phyloP scores from a whole-genome alignment of 2,329 filamentous ascomycete genomes.

The Trichoderma gracile region DNA sequence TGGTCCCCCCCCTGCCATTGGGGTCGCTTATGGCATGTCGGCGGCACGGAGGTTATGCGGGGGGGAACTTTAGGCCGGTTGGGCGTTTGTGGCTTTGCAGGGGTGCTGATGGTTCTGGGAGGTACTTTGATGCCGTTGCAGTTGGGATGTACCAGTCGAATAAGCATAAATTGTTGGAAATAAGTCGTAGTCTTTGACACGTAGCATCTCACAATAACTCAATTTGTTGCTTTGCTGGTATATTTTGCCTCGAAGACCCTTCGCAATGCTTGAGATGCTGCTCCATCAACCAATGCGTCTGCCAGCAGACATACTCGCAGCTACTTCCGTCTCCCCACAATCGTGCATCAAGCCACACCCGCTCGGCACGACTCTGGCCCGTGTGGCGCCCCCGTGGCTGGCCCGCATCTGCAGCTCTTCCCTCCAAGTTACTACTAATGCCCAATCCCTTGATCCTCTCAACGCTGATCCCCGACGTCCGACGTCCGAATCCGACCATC shows the following conservation, averaged over 20 bases:
- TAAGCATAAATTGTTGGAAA: too few species aligned
- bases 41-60: slow-evolving; percentile 2
- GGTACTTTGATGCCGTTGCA: neutral
- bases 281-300: neutral
- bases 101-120: neutral
- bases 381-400: slow-evolving; percentile 14
- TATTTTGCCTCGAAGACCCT: neutral
- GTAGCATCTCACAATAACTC: fast-evolving
- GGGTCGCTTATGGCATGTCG: neutral
- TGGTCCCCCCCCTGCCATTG: neutral
- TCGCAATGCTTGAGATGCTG: neutral
- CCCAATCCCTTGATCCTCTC: neutral
- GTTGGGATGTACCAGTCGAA: too few species aligned
- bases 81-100: neutral
- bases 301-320: neutral
- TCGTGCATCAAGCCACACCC: neutral
- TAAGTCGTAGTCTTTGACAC: neutral
- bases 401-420: neutral
- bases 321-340: neutral
- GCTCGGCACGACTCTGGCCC: slow-evolving; percentile 16
- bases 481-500: neutral
- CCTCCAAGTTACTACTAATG: too few species aligned
- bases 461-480: neutral
- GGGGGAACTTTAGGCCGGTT: slow-evolving; percentile 13
- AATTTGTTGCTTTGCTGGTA: too few species aligned